A percentile compares a stretch with the other conserved stretches of the same genome.
Conservation (phyloP, 208 protist genomes). For the Porcisia deanei region DNA sequence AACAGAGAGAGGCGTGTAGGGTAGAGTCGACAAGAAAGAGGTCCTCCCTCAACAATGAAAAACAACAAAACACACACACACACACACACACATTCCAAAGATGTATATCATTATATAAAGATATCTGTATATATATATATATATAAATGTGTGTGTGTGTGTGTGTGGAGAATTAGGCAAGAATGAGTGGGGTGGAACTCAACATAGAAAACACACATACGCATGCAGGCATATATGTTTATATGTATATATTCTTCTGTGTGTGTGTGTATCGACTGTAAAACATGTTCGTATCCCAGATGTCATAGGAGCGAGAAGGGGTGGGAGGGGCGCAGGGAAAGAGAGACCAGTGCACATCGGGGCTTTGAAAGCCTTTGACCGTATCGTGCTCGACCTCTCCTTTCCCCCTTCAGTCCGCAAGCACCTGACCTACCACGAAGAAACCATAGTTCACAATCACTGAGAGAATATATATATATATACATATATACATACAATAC, state of each 20-base stretch:
- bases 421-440: no score
- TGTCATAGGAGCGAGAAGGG: no score
- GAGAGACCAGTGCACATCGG: no score
- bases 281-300: no score
- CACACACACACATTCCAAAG: not conserved
- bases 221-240: not conserved
- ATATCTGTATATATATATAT: not conserved
- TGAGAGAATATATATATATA: no score
- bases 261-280: not conserved
- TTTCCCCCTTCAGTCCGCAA: no score
- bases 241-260: not conserved
- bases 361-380: no score
- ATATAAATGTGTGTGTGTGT: not conserved
- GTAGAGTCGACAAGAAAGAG: not conserved
- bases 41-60: not conserved
- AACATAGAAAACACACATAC: not conserved
- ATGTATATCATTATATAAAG: not conserved
- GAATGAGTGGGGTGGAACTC: not conserved
- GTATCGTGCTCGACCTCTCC: no score
- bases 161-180: not conserved
- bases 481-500: not conserved
- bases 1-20: not conserved
- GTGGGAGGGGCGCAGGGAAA: no score
- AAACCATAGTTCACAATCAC: no score
- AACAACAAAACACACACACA: not conserved